Evolutionary conservation across 257 asterid species (phyloP).

Genomic region (Ajuga chamaepitys): DNA sequence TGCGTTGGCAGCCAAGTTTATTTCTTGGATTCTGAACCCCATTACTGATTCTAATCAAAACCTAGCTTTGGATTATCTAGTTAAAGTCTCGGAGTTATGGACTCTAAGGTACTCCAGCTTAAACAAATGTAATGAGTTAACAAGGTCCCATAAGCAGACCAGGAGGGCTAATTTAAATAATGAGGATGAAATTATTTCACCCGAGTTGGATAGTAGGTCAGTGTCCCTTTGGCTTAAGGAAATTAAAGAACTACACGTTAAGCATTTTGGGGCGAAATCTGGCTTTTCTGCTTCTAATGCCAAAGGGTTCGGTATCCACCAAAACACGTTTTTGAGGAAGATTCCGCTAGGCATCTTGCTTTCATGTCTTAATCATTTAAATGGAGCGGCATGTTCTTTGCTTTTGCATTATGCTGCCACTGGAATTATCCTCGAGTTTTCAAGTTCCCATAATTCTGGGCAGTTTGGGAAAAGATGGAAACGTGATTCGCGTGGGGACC

Average conservation of each 20-base stretch:
- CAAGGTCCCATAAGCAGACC: slow-evolving; percentile 20
- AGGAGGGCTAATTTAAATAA: slow-evolving; percentile 20
- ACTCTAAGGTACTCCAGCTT: slow-evolving; percentile 23
- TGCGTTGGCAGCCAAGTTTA: slow-evolving; percentile 46
- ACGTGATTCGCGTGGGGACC: slow-evolving; percentile 11
- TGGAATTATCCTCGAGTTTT: slow-evolving; percentile 32
- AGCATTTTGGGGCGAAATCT: slow-evolving; percentile 12
- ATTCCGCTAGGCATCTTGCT: slow-evolving; percentile 61
- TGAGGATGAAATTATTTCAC: slow-evolving; percentile 16
- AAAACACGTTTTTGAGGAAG: slow-evolving; percentile 40
- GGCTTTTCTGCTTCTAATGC: slow-evolving; percentile 18
- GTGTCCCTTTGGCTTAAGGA: slow-evolving; percentile 51
- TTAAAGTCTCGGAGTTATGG: slow-evolving; percentile 39
- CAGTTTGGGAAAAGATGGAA: slow-evolving; percentile 29
- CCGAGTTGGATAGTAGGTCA: slow-evolving; percentile 22
- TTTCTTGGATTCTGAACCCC: slow-evolving; percentile 73
- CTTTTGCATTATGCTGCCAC: slow-evolving; percentile 67
- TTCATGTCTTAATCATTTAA: slow-evolving; percentile 29
- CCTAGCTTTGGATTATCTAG: slow-evolving; percentile 35
- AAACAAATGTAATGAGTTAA: slow-evolving; percentile 19
- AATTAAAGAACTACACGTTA: slow-evolving; percentile 29
- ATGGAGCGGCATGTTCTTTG: slow-evolving; percentile 39
- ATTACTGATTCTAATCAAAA: slow-evolving; percentile 30
- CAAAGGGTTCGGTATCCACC: slow-evolving; percentile 20
- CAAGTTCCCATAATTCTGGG: slow-evolving; percentile 24